These are phyloP conservation scores for Leishmania tropica DNA, from an alignment of 208 protist genomes.

Conservation along the genomic window DNA sequence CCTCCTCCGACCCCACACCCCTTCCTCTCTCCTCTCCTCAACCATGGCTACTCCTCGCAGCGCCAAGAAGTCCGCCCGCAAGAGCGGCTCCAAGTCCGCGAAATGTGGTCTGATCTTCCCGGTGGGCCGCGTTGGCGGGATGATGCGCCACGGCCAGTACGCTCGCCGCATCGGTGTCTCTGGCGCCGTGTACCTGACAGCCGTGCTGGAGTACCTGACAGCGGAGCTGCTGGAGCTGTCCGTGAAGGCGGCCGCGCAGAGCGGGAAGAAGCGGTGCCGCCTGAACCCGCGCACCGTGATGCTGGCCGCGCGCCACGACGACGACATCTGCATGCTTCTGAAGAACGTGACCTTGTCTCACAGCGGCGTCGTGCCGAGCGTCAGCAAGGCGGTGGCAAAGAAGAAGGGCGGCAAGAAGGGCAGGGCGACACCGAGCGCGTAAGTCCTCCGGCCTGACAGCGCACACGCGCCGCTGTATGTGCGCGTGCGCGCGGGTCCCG, in stretches of 20 bases:
- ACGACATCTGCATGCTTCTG: slow-evolving; percentile 57
- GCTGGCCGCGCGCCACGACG: slow-evolving; percentile 81
- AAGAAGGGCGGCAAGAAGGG: slow-evolving; percentile 71
- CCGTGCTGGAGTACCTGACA: slow-evolving; percentile 98
- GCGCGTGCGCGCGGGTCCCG: not conserved
- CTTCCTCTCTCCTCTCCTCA: not conserved
- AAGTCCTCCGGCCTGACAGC: not conserved
- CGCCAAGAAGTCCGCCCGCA: slow-evolving; percentile 76
- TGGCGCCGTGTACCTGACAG: slow-evolving; percentile 98
- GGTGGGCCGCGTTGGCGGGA: slow-evolving; percentile 97
- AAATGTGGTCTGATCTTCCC: slow-evolving; percentile 99
- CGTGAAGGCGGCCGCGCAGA: slow-evolving; percentile 73
- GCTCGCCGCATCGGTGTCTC: slow-evolving; percentile 96
- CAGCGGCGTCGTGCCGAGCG: slow-evolving; percentile 80
- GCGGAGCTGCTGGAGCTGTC: slow-evolving; percentile 86
- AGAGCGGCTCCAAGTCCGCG: slow-evolving; percentile 86
- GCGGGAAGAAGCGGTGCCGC: slow-evolving; percentile 68
- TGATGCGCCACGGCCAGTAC: slow-evolving; percentile 96
- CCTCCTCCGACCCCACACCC: not conserved
- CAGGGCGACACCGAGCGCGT: slow-evolving; percentile 35
- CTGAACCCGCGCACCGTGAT: slow-evolving; percentile 77
- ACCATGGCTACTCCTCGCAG: slow-evolving; percentile 68
- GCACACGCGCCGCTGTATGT: not conserved
- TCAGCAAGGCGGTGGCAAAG: slow-evolving; percentile 81
- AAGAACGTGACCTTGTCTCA: slow-evolving; percentile 74